Percentiles rank a stretch among this genome's conserved stretches.
Conservation (phyloP, 805 yeast species). For the Myxozyma neotropica region DNA sequence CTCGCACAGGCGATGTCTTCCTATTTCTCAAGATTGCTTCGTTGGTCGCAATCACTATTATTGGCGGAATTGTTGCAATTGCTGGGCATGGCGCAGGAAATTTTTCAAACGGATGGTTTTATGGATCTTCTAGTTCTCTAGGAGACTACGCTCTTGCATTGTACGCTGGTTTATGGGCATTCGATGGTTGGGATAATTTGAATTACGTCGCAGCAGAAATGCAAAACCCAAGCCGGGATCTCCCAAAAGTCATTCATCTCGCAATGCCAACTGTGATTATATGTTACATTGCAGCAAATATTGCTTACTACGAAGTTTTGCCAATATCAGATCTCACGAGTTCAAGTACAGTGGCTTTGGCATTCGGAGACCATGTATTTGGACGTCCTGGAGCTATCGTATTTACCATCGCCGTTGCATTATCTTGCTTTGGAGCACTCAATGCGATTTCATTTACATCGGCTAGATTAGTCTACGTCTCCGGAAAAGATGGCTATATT, state of each 20-base stretch:
- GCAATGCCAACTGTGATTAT: conserved; percentile 47
- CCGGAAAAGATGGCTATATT: conserved; percentile 43
- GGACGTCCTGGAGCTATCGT: conserved; percentile 40
- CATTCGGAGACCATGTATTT: conserved; percentile 40
- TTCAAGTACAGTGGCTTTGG: conserved; percentile 45
- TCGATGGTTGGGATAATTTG: conserved; percentile 50
- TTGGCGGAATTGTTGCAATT: conserved; percentile 38
- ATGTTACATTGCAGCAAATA: conserved; percentile 44
- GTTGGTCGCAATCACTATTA: conserved; percentile 39
- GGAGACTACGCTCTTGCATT: conserved; percentile 45
- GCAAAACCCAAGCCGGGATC: conserved; percentile 43
- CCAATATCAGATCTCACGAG: conserved; percentile 56
- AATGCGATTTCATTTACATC: conserved; percentile 47
- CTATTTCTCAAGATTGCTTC: conserved; percentile 43
- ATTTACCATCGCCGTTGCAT: conserved; percentile 43
- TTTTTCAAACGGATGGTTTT: conserved; percentile 36
- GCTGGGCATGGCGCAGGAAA: conserved; percentile 35
- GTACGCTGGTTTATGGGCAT: conserved; percentile 50
- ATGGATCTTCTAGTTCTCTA: conserved; percentile 38
- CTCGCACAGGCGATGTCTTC: conserved; percentile 42
- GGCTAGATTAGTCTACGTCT: conserved; percentile 43
- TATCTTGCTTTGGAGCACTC: conserved; percentile 48
- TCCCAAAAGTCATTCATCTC: conserved; percentile 46
- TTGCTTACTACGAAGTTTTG: conserved; percentile 65
- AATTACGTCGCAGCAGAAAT: conserved; percentile 49